Conservation (phyloP, 2,329 filamentous ascomycete species). For the Cytospora piceae region DNA sequence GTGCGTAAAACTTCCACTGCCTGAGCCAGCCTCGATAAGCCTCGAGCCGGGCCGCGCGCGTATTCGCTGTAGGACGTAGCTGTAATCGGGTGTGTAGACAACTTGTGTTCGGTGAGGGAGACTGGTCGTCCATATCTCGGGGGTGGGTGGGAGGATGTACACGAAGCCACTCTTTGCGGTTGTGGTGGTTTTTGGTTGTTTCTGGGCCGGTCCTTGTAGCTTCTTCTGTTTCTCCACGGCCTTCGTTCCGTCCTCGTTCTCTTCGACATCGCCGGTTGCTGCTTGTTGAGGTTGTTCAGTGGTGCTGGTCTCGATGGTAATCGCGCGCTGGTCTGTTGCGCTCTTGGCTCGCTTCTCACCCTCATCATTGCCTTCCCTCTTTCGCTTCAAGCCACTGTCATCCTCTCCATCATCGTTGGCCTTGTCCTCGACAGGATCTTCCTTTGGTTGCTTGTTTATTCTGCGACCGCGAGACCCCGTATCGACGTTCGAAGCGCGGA, state of each 20-base stretch:
- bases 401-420: slow-evolving; percentile 37
- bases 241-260: slow-evolving; percentile 33
- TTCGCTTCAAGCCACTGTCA: slow-evolving; percentile 33
- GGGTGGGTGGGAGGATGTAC: slow-evolving; percentile 77
- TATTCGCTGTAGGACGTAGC: slow-evolving; percentile 78
- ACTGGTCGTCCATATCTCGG: slow-evolving; percentile 80
- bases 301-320: slow-evolving; percentile 22
- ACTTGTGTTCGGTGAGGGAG: slow-evolving; percentile 83
- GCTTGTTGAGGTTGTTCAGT: slow-evolving; percentile 32
- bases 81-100: slow-evolving; percentile 86
- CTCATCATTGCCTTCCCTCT: slow-evolving; percentile 41
- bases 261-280: slow-evolving; percentile 18
- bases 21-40: slow-evolving; percentile 80
- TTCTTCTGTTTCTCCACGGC: slow-evolving; percentile 45
- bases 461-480: slow-evolving; percentile 85
- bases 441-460: slow-evolving; percentile 45
- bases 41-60: slow-evolving; percentile 72
- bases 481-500: slow-evolving; percentile 86
- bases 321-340: slow-evolving; percentile 28
- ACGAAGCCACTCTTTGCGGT: slow-evolving; percentile 71
- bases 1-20: slow-evolving; percentile 84
- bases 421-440: slow-evolving; percentile 39
- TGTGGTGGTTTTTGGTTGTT: slow-evolving; percentile 35
- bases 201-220: slow-evolving; percentile 9
- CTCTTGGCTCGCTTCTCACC: slow-evolving; percentile 34